Percentiles rank a stretch among this genome's conserved stretches.
Evolutionary conservation across 2,329 filamentous ascomycete species (phyloP).

Genomic region (Apiospora hydei): DNA sequence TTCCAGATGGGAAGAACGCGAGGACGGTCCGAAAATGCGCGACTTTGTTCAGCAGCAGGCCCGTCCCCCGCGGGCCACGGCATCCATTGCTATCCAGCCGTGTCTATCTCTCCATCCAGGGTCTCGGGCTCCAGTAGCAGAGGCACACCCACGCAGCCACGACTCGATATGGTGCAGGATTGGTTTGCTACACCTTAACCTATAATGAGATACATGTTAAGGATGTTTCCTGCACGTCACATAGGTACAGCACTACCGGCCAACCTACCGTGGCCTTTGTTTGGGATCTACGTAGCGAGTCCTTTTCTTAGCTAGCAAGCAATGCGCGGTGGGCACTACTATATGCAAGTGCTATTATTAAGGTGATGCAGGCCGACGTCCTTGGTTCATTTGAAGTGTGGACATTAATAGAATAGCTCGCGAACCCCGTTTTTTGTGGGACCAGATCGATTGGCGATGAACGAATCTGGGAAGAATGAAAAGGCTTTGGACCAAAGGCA

Average conservation of each 20-base stretch:
- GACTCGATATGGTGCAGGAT: background rate
- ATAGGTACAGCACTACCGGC: background rate
- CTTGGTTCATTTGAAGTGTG: slow-evolving; percentile 22
- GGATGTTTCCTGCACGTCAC: slow-evolving; percentile 17
- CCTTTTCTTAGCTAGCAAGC: background rate
- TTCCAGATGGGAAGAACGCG: slow-evolving; percentile 1
- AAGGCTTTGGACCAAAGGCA: slow-evolving; percentile 9
- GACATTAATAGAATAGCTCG: slow-evolving; percentile 16
- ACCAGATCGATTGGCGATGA: slow-evolving; percentile 20
- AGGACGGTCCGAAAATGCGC: background rate
- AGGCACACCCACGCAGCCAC: background rate
- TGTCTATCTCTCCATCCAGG: background rate
- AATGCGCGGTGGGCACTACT: background rate
- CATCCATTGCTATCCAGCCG: background rate
- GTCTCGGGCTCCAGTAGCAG: background rate
- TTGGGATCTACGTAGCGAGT: slow-evolving; percentile 2
- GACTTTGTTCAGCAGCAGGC: background rate
- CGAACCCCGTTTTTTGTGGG: slow-evolving; percentile 17
- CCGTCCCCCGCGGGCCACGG: background rate
- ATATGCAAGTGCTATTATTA: slow-evolving; percentile 6
- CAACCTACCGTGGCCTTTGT: background rate
- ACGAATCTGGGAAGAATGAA: slow-evolving; percentile 4
- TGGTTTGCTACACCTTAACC: background rate
- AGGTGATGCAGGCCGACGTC: slow-evolving; percentile 21
- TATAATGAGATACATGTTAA: background rate